These are phyloP conservation scores for Blastocladiella britannica DNA, from an alignment of 192 early-diverging fungal genomes.

Conservation along the genomic window DNA sequence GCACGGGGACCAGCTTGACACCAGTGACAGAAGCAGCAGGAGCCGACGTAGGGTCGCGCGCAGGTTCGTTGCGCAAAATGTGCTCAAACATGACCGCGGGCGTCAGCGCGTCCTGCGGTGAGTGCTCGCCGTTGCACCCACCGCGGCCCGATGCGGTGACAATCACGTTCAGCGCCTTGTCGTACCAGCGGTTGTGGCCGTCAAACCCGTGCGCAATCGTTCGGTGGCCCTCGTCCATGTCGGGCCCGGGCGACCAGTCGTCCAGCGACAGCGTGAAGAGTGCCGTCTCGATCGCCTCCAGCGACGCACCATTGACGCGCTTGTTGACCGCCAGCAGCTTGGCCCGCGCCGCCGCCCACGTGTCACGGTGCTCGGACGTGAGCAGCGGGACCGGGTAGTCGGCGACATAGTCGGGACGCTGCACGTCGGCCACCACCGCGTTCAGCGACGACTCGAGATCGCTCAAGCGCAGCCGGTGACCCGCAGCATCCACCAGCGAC, in stretches of 20 bases:
- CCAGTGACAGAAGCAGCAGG: not conserved
- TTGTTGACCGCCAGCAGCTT: constrained; percentile 37
- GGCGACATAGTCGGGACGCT: constrained; percentile 13
- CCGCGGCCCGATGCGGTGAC: constrained; percentile 61
- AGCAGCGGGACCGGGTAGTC: constrained; percentile 59
- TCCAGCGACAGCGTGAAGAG: constrained; percentile 80
- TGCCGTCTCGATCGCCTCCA: constrained; percentile 46
- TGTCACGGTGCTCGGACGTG: constrained; percentile 74
- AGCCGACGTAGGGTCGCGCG: constrained; percentile 19
- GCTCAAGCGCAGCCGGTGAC: constrained; percentile 26
- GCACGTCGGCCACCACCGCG: constrained; percentile 20
- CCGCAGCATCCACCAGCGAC: constrained; percentile 42
- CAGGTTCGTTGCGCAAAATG: constrained; percentile 33
- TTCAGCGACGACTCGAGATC: constrained; percentile 20
- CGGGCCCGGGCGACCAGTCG: constrained; percentile 40
- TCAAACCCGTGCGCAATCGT: constrained; percentile 58
- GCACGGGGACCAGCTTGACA: constrained; percentile 23
- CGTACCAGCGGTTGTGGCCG: constrained; percentile 85
- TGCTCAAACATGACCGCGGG: constrained; percentile 59
- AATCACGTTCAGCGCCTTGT: constrained; percentile 80
- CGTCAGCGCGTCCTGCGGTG: constrained; percentile 74
- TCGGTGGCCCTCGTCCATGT: constrained; percentile 42
- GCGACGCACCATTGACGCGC: constrained; percentile 20
- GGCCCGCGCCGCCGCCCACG: constrained; percentile 53
- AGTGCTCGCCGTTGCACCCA: constrained; percentile 89